phyloP scores from a whole-genome alignment of 306 rosid genomes.

The Corylus americana region DNA sequence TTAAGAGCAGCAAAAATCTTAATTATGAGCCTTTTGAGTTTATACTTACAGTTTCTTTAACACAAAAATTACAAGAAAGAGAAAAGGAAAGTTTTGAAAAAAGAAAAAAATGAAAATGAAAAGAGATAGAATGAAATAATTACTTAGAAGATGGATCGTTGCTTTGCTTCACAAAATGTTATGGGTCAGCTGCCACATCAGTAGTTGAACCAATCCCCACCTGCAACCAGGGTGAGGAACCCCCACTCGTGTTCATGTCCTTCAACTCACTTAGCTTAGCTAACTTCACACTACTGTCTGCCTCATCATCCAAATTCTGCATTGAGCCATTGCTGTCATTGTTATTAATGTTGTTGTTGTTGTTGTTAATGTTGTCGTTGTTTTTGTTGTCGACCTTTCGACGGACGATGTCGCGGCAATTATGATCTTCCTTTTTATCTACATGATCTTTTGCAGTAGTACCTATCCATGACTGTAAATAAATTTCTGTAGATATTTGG shows the following conservation, averaged over 20 bases:
- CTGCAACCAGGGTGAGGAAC: conserved; percentile 89
- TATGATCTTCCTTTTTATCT: conserved; percentile 17
- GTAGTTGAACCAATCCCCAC: conserved; percentile 83
- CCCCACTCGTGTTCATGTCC: conserved; percentile 62
- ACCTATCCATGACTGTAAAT: conserved; percentile 63
- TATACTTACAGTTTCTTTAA: conserved; percentile 52
- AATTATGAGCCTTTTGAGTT: conserved; percentile 23
- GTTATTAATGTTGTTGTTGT: conserved; percentile 30
- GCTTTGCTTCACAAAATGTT: conserved; percentile 26
- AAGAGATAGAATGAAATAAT: conserved; percentile 16
- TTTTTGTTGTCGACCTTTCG: conserved; percentile 28
- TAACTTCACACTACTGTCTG: conserved; percentile 69
- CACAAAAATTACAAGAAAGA: conserved; percentile 5
- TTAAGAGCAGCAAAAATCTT: conserved; percentile 15
- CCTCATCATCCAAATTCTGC: conserved; percentile 69
- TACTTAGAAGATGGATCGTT: conserved; percentile 16
- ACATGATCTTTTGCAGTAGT: conserved; percentile 28
- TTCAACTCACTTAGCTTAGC: conserved; percentile 88
- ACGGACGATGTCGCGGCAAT: conserved; percentile 12
- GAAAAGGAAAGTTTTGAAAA: no score
- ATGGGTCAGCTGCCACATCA: conserved; percentile 56
- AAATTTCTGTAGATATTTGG: conserved; percentile 43
- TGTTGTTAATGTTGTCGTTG: conserved; percentile 20
- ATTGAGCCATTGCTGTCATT: conserved; percentile 25
- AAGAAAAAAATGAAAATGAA: not conserved